These are phyloP conservation scores for Saksenaea oblongispora DNA, from an alignment of 371 early-diverging fungal species.

Conservation along the genomic window DNA sequence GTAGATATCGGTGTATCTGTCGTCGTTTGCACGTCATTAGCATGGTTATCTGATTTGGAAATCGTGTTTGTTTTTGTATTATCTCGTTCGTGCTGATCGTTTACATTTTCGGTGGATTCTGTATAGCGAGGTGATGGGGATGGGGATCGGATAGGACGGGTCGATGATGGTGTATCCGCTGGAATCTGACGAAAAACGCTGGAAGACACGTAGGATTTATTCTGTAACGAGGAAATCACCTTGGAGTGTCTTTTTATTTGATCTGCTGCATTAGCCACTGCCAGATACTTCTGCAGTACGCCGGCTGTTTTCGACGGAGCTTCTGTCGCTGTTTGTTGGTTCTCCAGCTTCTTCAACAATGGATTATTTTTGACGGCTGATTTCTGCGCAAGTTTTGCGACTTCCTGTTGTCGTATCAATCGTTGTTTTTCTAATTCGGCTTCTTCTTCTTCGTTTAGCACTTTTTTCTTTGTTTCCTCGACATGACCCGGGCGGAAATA, in stretches of 20 bases:
- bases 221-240: slow-evolving; percentile 22
- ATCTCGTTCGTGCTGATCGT: neutral
- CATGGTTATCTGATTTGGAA: too few species aligned
- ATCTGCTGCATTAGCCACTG: neutral
- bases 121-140: neutral
- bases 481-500: slow-evolving; percentile 38
- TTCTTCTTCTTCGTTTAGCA: slow-evolving; percentile 35
- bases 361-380: slow-evolving; percentile 42
- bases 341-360: slow-evolving; percentile 29
- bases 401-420: slow-evolving; percentile 25
- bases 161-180: slow-evolving; percentile 1
- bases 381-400: slow-evolving; percentile 25
- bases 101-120: neutral
- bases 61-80: too few species aligned
- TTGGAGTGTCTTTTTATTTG: slow-evolving; percentile 17
- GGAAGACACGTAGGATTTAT: slow-evolving; percentile 29
- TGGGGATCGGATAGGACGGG: neutral
- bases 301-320: neutral
- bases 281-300: neutral
- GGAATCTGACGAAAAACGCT: slow-evolving; percentile 28
- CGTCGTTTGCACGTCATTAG: too few species aligned
- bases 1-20: too few species aligned
- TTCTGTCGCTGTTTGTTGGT: slow-evolving; percentile 9
- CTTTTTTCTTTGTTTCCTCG: slow-evolving; percentile 29
- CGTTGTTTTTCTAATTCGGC: slow-evolving; percentile 25